Conservation (phyloP, 1,139 yeast genomes). For the Suhomyces coccinellae region DNA sequence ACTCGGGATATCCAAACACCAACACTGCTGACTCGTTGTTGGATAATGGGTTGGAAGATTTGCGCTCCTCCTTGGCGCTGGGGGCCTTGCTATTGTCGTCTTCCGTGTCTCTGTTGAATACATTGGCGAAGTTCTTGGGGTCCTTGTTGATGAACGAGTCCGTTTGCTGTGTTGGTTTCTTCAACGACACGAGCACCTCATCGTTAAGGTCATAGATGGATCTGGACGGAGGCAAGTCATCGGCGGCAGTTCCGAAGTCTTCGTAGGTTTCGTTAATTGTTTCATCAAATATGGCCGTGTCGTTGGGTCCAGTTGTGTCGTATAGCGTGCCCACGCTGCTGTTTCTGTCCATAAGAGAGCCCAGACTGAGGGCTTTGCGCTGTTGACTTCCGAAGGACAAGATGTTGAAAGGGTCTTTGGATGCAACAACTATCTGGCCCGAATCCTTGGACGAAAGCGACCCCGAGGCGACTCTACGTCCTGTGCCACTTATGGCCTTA, state of each 20-base stretch:
- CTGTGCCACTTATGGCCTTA: constrained; percentile 2
- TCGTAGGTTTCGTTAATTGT: constrained; percentile 31
- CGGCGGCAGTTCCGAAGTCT: constrained; percentile 28
- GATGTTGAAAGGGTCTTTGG: constrained; percentile 35
- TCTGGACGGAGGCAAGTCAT: constrained; percentile 59
- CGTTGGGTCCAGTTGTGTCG: constrained; percentile 16
- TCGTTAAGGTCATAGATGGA: constrained; percentile 60
- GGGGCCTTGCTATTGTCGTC: constrained; percentile 4
- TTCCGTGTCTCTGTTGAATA: constrained; percentile 35
- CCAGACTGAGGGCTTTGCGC: constrained; percentile 17
- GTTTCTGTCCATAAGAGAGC: constrained; percentile 14
- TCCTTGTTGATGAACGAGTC: constrained; percentile 45
- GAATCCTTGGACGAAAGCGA: constrained; percentile 11
- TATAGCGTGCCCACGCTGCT: constrained; percentile 13
- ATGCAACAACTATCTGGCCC: constrained; percentile 12
- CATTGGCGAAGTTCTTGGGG: constrained; percentile 48
- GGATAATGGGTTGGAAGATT: constrained; percentile 24
- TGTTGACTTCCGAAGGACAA: constrained; percentile 42
- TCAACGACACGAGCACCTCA: constrained; percentile 36
- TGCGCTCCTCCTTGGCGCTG: constrained; percentile 8
- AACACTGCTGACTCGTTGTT: constrained; percentile 64
- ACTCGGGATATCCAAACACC: constrained; percentile 88
- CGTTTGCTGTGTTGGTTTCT: constrained; percentile 33
- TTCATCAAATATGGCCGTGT: constrained; percentile 32
- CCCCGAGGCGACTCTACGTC: constrained; percentile 9